phyloP scores from a whole-genome alignment of 2,329 filamentous ascomycete genomes.

The Aspergillus sp. region DNA sequence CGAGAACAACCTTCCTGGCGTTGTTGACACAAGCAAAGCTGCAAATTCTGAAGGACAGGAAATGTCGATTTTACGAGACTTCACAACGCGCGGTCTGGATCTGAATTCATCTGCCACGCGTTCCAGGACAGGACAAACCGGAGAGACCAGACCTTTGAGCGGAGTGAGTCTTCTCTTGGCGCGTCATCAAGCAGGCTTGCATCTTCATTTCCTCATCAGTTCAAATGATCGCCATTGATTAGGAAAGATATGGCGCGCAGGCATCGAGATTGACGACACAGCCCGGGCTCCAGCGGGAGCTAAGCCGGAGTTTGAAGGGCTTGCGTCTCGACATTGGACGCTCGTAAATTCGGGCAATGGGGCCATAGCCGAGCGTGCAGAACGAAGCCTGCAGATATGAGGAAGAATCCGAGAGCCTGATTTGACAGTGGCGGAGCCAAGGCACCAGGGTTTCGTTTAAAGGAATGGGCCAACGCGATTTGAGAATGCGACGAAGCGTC shows the following conservation, averaged over 20 bases:
- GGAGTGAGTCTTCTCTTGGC: neutral
- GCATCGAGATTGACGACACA: neutral
- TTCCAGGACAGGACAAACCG: neutral
- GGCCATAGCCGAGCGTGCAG: neutral
- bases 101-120: neutral
- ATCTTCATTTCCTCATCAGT: neutral
- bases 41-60: neutral
- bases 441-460: constrained; percentile 7
- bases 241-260: neutral
- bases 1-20: neutral
- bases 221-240: neutral
- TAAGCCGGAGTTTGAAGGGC: neutral
- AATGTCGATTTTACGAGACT: neutral
- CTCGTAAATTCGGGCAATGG: neutral
- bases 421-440: constrained; percentile 10
- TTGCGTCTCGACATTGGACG: neutral
- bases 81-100: neutral
- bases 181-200: neutral
- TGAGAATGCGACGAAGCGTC: neutral
- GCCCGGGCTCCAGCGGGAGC: neutral
- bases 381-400: neutral
- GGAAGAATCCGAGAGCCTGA: neutral
- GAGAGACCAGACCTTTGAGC: neutral
- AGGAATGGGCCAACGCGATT: neutral
- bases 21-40: neutral